Percentiles rank a stretch among this genome's conserved stretches.
phyloP scores from a whole-genome alignment of 768 basidiomycete species.

The Tylopilus subfusipes region DNA sequence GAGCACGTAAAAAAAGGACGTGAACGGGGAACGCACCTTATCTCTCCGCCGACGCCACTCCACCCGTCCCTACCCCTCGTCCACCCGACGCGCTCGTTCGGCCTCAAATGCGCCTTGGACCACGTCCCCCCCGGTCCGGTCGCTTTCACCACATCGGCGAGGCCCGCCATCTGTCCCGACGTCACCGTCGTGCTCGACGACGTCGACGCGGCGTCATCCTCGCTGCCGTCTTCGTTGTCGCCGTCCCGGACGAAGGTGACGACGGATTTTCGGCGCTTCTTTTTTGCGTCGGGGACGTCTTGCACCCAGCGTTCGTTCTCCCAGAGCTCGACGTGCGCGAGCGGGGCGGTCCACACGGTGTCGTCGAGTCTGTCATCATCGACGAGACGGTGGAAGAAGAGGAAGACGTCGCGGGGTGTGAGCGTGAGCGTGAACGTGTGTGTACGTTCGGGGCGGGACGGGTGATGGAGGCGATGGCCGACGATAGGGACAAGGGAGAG shows the following conservation, averaged over 20 bases:
- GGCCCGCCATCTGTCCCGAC: not conserved
- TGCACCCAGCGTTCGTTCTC: slow-evolving; percentile 71
- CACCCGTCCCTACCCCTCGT: slow-evolving; percentile 17
- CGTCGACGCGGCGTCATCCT: slow-evolving; percentile 5
- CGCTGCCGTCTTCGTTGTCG: slow-evolving; percentile 15
- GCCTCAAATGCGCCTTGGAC: slow-evolving; percentile 13
- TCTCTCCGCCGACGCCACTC: slow-evolving; percentile 11
- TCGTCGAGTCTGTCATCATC: slow-evolving; percentile 69
- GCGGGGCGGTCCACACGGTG: slow-evolving; percentile 58
- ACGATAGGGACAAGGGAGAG: not conserved
- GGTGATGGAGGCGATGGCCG: not conserved
- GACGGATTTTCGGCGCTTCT: slow-evolving; percentile 4
- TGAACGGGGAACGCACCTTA: not conserved
- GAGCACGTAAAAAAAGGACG: not conserved
- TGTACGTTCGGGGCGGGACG: not conserved
- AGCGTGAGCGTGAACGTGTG: slow-evolving; percentile 15
- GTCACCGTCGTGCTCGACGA: not conserved
- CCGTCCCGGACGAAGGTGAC: slow-evolving; percentile 3
- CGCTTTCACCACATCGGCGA: not conserved
- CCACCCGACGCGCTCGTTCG: slow-evolving; percentile 7
- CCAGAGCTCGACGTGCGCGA: slow-evolving; percentile 69
- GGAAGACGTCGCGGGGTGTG: slow-evolving; percentile 23
- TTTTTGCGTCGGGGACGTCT: slow-evolving; percentile 2
- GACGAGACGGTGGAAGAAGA: slow-evolving; percentile 37
- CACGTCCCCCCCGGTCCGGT: slow-evolving; percentile 1